A percentile compares a stretch with the other conserved stretches of the same genome.
Conservation (phyloP, 176 grass and related monocot genomes). For the Phoenix roebelenii region DNA sequence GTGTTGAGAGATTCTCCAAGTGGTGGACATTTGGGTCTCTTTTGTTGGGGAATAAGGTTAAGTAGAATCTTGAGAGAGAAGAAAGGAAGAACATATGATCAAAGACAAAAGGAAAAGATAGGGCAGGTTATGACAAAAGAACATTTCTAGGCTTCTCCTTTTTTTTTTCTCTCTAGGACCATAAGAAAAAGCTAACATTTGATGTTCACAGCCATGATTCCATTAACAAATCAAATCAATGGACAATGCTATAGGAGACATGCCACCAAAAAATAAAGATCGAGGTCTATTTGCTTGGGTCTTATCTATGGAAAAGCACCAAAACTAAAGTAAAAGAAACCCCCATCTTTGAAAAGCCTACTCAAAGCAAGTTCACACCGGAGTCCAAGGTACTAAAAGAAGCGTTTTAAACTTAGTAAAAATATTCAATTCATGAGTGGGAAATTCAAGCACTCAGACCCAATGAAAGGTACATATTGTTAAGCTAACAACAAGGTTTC, state of each 20-base stretch:
- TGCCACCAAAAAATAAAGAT: constrained; percentile 25
- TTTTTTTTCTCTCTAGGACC: constrained; percentile 26
- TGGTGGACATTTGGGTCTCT: constrained; percentile 9
- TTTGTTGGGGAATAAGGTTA: constrained; percentile 14
- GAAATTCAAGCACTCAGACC: no score
- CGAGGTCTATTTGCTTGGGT: constrained; percentile 38
- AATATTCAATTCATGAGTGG: not conserved
- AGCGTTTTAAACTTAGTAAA: not conserved
- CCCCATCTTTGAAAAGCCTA: constrained; percentile 48
- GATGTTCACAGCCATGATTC: constrained; percentile 48
- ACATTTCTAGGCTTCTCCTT: constrained; percentile 15
- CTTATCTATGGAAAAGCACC: constrained; percentile 40
- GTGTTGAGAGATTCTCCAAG: constrained; percentile 17
- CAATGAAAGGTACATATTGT: no score
- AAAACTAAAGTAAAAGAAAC: constrained; percentile 38
- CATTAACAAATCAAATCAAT: constrained; percentile 42
- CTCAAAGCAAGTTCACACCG: constrained; percentile 11
- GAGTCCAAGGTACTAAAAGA: not conserved
- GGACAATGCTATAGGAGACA: constrained; percentile 26
- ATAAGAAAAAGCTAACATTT: constrained; percentile 32
- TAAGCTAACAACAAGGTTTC: no score
- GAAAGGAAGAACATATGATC: constrained; percentile 18
- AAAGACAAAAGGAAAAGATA: not conserved
- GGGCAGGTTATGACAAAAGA: constrained; percentile 44
- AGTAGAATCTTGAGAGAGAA: constrained; percentile 19